Conservation (phyloP, 2,329 filamentous ascomycete genomes). For the Fusarium paranaense region DNA sequence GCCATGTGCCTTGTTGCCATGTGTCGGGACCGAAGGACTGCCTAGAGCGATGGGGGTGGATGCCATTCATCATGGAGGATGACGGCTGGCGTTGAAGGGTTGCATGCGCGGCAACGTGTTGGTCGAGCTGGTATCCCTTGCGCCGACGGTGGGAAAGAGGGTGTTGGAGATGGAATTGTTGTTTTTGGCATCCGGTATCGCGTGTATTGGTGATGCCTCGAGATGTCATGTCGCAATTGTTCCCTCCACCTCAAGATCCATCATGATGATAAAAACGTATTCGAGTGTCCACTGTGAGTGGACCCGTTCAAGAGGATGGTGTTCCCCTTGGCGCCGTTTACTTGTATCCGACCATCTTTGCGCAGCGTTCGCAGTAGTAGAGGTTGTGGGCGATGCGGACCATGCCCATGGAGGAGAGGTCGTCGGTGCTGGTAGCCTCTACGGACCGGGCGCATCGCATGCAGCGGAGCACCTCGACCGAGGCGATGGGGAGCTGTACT, state of each 20-base stretch:
- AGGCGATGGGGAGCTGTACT: conserved; percentile 58
- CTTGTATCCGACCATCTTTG: conserved; percentile 72
- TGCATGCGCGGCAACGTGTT: conserved; percentile 21
- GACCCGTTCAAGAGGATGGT: conserved; percentile 6
- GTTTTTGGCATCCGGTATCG: conserved; percentile 22
- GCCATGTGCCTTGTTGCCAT: conserved; percentile 14
- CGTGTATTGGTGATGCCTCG: conserved; percentile 8
- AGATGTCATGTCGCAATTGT: conserved; percentile 15
- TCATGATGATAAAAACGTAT: not conserved
- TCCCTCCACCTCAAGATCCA: conserved; percentile 17
- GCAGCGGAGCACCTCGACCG: conserved; percentile 71
- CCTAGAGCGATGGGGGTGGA: not conserved
- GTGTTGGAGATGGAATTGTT: conserved; percentile 17
- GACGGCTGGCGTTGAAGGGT: conserved; percentile 7
- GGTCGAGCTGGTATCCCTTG: conserved; percentile 25
- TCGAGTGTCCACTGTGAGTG: not conserved
- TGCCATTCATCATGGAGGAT: conserved; percentile 3
- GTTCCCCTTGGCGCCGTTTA: conserved; percentile 47
- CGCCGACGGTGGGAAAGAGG: conserved; percentile 14
- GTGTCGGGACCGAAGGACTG: not conserved
- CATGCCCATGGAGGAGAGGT: conserved; percentile 70
- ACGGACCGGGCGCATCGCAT: conserved; percentile 70
- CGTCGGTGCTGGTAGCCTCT: conserved; percentile 71
- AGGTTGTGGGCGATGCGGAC: conserved; percentile 73
- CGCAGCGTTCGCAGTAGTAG: conserved; percentile 74